Percentiles rank a stretch among this genome's conserved stretches.
Evolutionary conservation across 139 green algal species (phyloP).

Genomic region (Coelastrella sp.): DNA sequence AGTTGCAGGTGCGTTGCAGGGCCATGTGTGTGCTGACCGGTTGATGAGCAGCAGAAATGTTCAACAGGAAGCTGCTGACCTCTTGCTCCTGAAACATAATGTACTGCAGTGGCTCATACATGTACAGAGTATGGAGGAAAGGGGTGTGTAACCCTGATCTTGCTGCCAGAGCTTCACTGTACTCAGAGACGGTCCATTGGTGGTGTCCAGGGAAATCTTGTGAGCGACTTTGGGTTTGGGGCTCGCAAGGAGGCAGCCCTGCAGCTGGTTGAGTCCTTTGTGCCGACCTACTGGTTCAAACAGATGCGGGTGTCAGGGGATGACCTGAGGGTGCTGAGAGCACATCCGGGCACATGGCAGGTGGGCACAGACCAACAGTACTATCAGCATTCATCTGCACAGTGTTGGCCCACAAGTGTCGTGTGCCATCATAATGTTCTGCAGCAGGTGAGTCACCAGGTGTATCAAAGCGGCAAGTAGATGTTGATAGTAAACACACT

Average conservation of each 20-base stretch:
- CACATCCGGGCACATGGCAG: conserved; percentile 35
- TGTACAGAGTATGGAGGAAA: neutral
- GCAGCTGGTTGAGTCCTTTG: conserved; percentile 71
- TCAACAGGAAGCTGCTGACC: neutral
- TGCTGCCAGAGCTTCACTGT: no score
- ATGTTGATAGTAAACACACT: no score
- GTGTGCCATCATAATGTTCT: neutral
- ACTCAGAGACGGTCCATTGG: neutral
- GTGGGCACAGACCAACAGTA: neutral
- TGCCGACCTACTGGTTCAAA: conserved; percentile 75
- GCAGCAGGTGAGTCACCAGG: no score
- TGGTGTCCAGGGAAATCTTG: conserved; percentile 10
- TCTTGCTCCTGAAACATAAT: no score
- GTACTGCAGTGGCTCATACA: conserved; percentile 1
- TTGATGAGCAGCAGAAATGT: neutral
- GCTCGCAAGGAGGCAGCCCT: conserved; percentile 47
- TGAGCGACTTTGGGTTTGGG: conserved; percentile 79
- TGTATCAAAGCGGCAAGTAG: no score
- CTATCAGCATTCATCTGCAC: neutral
- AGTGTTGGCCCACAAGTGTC: neutral
- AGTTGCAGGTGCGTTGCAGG: conserved; percentile 30
- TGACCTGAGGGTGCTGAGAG: conserved; percentile 61
- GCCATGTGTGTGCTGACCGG: neutral
- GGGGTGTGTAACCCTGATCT: neutral
- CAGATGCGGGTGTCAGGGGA: conserved; percentile 81